Evolutionary conservation across 2,329 filamentous ascomycete genomes (phyloP), one percentile per base, ranked within the genome.

Genomic region (Arthrobotrys entomopaga): DNA sequence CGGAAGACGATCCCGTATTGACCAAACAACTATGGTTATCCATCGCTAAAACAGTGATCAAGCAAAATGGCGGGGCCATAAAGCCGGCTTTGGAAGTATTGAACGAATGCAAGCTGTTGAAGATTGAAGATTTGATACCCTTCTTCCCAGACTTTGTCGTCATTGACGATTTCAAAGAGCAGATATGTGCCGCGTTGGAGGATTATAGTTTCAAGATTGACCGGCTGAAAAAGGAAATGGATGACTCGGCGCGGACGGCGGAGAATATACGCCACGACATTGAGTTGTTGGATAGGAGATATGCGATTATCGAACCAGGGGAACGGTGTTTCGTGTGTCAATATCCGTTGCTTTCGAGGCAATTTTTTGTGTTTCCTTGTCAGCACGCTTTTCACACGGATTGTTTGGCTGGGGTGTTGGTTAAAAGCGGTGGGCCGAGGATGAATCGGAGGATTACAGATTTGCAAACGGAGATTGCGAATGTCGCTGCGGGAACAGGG

Each of bases 101-200:
- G 11, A 92, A 92, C 78, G 89, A 92, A 8, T 97, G 94, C 81
- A 93, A 97, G 74, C 85, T 98, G 11, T 87, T 99, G 56, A 90
- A 91, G 76, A 99, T 99, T 76, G 95, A 99, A 82, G 95, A 99
- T 79, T 83, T 99, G 29, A 98, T 99, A 46, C 95, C 95, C 0
- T 97, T 99, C 84, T 99, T 99, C 83, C 95, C 95, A 0, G 95
- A 99, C 81, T 99, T 99, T 80, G 93, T 98, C 22, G 91, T 98
- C 59, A 98, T 99, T 76, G 95, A 99, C 80, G 95, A 98, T 81
- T 99, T 99, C 86, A 97, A 98, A 80, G 93, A 98, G 76, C 95
- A 99, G 81, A 98, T 99, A 42, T 99, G 95, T 82, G 85, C 88
- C 0, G 95, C 96, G 0, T 86, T 99, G 0, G 95, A 99, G 82